Evolutionary conservation across 805 yeast species (phyloP), one percentile per base, ranked within the genome.

Genomic region (Priceomyces melissophilus): DNA sequence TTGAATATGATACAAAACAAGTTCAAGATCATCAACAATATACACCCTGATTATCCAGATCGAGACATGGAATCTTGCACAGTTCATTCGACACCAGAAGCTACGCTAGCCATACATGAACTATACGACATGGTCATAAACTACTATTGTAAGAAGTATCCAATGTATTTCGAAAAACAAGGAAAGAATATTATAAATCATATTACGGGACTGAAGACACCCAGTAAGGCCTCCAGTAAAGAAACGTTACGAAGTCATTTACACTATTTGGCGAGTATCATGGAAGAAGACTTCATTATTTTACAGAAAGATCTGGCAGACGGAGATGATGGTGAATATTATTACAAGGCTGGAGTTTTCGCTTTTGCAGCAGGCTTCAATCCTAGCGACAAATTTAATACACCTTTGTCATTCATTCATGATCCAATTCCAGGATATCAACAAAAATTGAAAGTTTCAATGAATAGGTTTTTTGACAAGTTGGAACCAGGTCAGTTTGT

Each of bases 331-430:
- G 69, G 69, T 0, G 75, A 69, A 47, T 68, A 68, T 47, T 63
- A 47, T 44, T 68, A 67, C 60, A 69, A 69, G 45, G 74, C 63
- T 1, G 74, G 74, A 0, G 55, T 69, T 1, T 69, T 69, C 55
- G 74, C 69, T 4, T 69, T 69, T 55, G 73, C 75, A 1, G 71
- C 71, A 15, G 75, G 75, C 0, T 69, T 69, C 40, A 57, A 67
- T 39, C 75, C 75, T 1, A 27, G 25, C 10, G 67, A 64, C 35
- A 54, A 68, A 12, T 61, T 69, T 48, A 58, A 68, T 41, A 57
- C 49, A 23, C 74, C 74, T 1, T 53, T 69, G 28, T 56, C 68
- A 8, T 52, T 55, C 30, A 55, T 69, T 13, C 75, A 69, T 43
- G 66, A 55, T 20, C 75, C 74, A 2, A 58, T 69, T 27, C 75